Percentiles rank a stretch among this genome's conserved stretches.
Evolutionary conservation across 768 basidiomycete species (phyloP).

Genomic region (Phaeolepiota aurea): DNA sequence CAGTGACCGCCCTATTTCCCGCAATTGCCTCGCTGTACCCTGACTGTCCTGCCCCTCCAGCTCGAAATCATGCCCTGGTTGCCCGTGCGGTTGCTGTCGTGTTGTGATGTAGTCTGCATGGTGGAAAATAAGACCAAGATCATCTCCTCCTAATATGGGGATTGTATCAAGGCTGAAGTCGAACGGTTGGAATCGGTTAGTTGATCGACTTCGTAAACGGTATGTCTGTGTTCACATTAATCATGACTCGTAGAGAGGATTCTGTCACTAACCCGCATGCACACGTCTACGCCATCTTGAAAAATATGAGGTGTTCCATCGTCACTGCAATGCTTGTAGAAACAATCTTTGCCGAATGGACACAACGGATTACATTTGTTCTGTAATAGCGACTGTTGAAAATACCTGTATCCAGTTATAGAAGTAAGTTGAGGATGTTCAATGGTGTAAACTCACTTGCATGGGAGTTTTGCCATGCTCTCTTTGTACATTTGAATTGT

Average conservation of each 20-base stretch:
- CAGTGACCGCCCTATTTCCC: slow-evolving; percentile 13
- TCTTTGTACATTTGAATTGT: slow-evolving; percentile 53
- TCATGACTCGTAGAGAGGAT: too few relatives aligned
- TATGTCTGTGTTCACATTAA: background rate
- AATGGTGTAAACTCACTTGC: slow-evolving; percentile 37
- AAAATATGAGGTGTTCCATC: slow-evolving; percentile 61
- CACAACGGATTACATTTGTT: slow-evolving; percentile 43
- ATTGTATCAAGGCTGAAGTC: slow-evolving; percentile 1
- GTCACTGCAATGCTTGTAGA: slow-evolving; percentile 61
- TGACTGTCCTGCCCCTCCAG: background rate
- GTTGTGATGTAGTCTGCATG: background rate
- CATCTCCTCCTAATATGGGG: background rate
- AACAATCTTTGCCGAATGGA: slow-evolving; percentile 77
- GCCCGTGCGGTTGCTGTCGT: background rate
- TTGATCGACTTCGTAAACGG: background rate
- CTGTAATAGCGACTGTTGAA: slow-evolving; percentile 39
- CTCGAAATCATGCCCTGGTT: background rate
- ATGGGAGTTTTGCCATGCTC: slow-evolving; percentile 65
- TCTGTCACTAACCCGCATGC: slow-evolving; percentile 37
- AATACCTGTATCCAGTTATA: slow-evolving; percentile 39
- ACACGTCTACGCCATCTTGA: slow-evolving; percentile 41
- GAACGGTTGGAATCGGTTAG: slow-evolving; percentile 8
- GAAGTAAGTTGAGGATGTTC: background rate
- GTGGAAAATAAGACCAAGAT: background rate
- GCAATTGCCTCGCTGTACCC: slow-evolving; percentile 6